Evolutionary conservation across 352 stramenopile species (phyloP).

Genomic region (Phytopythium kandeliae): DNA sequence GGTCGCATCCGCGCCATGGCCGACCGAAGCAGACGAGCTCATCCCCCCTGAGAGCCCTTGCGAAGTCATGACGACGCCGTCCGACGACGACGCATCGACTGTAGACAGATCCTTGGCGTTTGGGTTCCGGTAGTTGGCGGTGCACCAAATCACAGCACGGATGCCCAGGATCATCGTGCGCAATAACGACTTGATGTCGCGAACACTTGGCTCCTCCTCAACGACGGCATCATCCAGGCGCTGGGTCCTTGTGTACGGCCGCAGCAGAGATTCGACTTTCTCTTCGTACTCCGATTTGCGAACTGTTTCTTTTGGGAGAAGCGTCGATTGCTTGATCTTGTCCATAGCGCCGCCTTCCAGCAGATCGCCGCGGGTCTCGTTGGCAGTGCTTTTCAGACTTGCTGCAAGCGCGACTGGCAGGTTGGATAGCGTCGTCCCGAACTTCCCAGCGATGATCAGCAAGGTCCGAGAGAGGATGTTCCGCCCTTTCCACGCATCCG

Average conservation of each 20-base stretch:
- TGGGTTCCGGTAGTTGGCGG: slow-evolving; percentile 90
- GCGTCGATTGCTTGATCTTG: slow-evolving; percentile 80
- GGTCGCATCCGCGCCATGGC: neutral
- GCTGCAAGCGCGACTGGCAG: slow-evolving; percentile 62
- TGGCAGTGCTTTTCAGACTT: slow-evolving; percentile 32
- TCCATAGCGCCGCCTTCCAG: slow-evolving; percentile 84
- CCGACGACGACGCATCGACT: slow-evolving; percentile 50
- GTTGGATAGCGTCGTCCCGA: slow-evolving; percentile 83
- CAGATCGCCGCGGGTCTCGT: slow-evolving; percentile 50
- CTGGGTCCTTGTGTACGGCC: slow-evolving; percentile 45
- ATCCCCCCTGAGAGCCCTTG: slow-evolving; percentile 13
- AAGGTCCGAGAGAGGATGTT: slow-evolving; percentile 90
- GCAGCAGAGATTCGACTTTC: slow-evolving; percentile 61
- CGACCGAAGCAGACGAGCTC: neutral
- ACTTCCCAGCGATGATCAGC: slow-evolving; percentile 93
- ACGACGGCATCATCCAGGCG: slow-evolving; percentile 41
- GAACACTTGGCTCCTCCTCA: slow-evolving; percentile 77
- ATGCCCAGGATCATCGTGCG: slow-evolving; percentile 97
- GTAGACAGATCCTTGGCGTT: slow-evolving; percentile 78
- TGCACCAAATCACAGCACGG: slow-evolving; percentile 98
- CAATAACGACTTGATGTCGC: slow-evolving; percentile 92
- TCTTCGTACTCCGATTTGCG: slow-evolving; percentile 65
- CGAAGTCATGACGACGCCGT: slow-evolving; percentile 17
- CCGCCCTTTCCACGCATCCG: slow-evolving; percentile 81
- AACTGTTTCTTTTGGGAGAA: slow-evolving; percentile 52